Base-by-base conservation (phyloP, 495 filamentous ascomycete genomes). In the Penicillium pancosmium region DNA sequence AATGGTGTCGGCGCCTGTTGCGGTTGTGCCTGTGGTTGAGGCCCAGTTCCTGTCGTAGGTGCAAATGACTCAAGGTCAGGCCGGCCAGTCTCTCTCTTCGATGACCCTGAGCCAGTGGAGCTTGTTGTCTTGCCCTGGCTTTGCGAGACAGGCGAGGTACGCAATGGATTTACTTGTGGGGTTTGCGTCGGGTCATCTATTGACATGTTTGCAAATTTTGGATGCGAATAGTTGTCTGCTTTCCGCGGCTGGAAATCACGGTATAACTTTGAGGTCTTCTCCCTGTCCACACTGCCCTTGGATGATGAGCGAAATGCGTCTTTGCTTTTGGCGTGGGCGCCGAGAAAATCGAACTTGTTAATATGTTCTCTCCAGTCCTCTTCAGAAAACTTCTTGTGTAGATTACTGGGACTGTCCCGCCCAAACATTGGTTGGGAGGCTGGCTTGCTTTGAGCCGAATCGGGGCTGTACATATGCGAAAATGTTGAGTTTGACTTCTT, bases 351-450 rank as follows among this genome's bases (percentile, higher is more conserved):
- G 21, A 76, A 66, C 2, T 56, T 51, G 12, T 76, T 72, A 43
- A 89, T 82, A 56, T 78, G 84, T 21, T 78, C 81, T 40, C 77
- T 70, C 84, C 84, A 88, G 34, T 85, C 81, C 23, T 78, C 74
- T 0, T 86, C 80, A 11, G 82, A 84, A 66, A 90, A 91, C 49
- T 82, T 86, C 33, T 88, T 91, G 64, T 90, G 90, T 71, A 97
- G 88, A 60, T 87, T 86, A 63, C 91, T 89, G 34, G 86, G 79
- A 66, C 87, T 92, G 27, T 31, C 27, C 5, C 27, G 27, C 8
- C 65, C 73, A 27, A 68, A 72, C 18, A 60, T 51, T 11, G 64
- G 49, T 19, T 61, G 43, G 23, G 60, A 52, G 1, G 43, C 40
- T 8, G 51, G 12, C 27, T 44, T 34, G 38, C 46, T 50, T n/a